These are phyloP conservation scores for Umbilicus rupestris DNA, from an alignment of 164 flowering plant genomes.

Conservation along the genomic window DNA sequence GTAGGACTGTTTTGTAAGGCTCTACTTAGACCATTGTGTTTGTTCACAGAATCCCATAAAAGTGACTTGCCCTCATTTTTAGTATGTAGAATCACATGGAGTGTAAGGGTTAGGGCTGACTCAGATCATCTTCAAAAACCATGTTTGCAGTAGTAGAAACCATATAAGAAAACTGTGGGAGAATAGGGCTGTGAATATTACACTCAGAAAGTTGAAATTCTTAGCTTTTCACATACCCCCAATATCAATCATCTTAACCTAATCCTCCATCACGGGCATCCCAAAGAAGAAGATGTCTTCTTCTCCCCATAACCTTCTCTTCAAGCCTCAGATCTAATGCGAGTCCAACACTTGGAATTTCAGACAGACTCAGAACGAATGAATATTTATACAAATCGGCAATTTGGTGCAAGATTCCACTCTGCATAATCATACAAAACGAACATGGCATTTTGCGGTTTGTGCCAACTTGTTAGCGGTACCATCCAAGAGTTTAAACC, in stretches of 20 bases:
- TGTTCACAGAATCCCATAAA: neutral
- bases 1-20: neutral
- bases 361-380: neutral
- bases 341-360: no score
- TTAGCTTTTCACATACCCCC: no score
- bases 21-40: neutral
- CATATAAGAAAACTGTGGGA: no score
- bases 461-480: neutral
- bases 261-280: no score
- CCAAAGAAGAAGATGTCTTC: no score
- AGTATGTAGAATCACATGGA: neutral
- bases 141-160: no score
- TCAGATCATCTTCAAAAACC: no score
- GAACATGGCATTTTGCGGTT: slow-evolving; percentile 3
- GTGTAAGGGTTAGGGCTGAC: neutral
- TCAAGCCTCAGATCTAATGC: neutral
- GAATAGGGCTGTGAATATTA: no score
- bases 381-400: neutral
- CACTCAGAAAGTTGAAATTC: no score
- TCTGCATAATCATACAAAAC: neutral
- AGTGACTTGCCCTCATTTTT: neutral
- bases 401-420: neutral
- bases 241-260: no score
- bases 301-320: neutral
- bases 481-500: neutral